Base-by-base conservation (phyloP, 2,329 filamentous ascomycete genomes). In the Ophiocordyceps unilateralis region DNA sequence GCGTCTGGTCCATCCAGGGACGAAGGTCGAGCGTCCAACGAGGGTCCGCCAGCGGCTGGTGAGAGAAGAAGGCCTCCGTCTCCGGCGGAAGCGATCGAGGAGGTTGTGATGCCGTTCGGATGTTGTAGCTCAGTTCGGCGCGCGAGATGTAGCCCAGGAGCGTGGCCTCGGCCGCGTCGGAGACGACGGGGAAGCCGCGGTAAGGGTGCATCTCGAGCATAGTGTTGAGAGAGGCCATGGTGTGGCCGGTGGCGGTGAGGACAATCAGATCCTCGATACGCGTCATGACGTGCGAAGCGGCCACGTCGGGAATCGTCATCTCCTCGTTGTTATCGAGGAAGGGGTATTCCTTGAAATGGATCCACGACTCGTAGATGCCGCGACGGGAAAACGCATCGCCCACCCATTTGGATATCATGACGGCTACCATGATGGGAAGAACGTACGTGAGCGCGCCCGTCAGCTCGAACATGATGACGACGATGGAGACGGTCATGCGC, bases 381-480 rank as follows among this genome's bases (percentile, higher is more conserved):
- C 88, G 91, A 57, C 88, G 93, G 17, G 87, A 86, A 55, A 93
- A 91, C 11, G 87, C 70, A 50, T 93, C 86, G 47, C 83, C 79
- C 39, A 98, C 84, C 14, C 84, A 84, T 66, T 98, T 98, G 36
- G 89, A 96, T 24, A 95, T 83, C 41, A 91, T 91, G 3, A 98
- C 91, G 1, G 96, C 91, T 51, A 98, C 95, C 91, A 98, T 98
- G 14, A 89, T 96, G 0, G 91, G 91, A 21, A 98, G 66, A 49
- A 98, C 96, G 56, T 98, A 98, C 2, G 88, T 94, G 46, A 96
- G 66, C 7, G 91, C 91, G n/a, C 91, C 91, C 0, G 91, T 98
- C 41, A 98, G 72, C 62, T 98, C 91, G 56, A 96, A 96, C 91
- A 98, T 96, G 60, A 98, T 98, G 54, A 98, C 91, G 2, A 95